Evolutionary conservation across 2,329 filamentous ascomycete genomes (phyloP).

Genomic region (Metarhizium humberi): DNA sequence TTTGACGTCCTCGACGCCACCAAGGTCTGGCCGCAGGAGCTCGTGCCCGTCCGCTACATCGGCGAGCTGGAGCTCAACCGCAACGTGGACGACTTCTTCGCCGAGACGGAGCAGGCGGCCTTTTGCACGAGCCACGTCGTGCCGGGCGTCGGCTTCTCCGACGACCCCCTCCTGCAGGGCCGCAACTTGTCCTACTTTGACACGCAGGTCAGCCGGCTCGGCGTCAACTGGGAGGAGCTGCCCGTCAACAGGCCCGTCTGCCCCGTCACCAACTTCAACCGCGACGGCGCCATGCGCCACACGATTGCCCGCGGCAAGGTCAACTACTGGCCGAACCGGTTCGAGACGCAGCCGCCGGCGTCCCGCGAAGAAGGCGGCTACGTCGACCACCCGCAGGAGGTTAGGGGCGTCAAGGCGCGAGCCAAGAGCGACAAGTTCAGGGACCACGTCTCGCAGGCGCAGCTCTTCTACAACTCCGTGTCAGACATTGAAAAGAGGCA

Average conservation of each 20-base stretch:
- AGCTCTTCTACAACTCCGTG: conserved; percentile 76
- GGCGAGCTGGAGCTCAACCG: conserved; percentile 72
- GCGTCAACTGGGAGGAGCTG: conserved; percentile 66
- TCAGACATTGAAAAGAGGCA: conserved; percentile 60
- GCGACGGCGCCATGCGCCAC: conserved; percentile 35
- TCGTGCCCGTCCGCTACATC: conserved; percentile 66
- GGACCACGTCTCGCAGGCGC: conserved; percentile 69
- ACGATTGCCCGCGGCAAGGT: conserved; percentile 7
- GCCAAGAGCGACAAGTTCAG: conserved; percentile 64
- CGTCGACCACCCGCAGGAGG: conserved; percentile 51
- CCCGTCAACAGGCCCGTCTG: conserved; percentile 70
- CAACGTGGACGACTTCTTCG: conserved; percentile 74
- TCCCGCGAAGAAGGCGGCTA: conserved; percentile 56
- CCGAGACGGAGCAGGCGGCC: conserved; percentile 73
- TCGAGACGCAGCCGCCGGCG: conserved; percentile 57
- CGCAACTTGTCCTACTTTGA: conserved; percentile 62
- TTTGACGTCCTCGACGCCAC: conserved; percentile 82
- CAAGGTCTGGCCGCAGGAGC: conserved; percentile 76
- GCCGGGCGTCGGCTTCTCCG: conserved; percentile 66
- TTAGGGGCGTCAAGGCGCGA: conserved; percentile 62
- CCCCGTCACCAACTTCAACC: conserved; percentile 67
- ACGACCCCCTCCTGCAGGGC: conserved; percentile 66
- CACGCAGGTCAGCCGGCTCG: conserved; percentile 46
- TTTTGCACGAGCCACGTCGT: conserved; percentile 77
- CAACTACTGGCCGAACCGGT: conserved; percentile 16